Conservation (phyloP, 495 filamentous ascomycete species). For the Sporormia fimetaria region DNA sequence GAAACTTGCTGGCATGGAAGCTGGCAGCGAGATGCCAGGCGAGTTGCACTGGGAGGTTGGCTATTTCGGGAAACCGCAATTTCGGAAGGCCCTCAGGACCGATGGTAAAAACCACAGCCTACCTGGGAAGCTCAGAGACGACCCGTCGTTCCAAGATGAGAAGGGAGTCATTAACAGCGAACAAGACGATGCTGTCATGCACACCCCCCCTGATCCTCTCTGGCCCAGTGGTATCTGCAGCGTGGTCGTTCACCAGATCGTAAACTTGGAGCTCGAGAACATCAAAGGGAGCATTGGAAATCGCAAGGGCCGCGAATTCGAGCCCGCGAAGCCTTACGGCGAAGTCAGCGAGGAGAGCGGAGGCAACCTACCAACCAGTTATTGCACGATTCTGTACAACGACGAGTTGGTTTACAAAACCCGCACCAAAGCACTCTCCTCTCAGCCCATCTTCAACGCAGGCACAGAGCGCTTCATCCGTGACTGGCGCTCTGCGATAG, state of each 20-base stretch:
- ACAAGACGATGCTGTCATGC: slow-evolving; percentile 70
- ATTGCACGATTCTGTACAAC: slow-evolving; percentile 83
- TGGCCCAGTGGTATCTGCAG: slow-evolving; percentile 83
- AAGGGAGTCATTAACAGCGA: slow-evolving; percentile 66
- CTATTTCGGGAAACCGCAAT: slow-evolving; percentile 79
- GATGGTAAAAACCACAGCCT: slow-evolving; percentile 74
- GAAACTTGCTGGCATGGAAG: slow-evolving; percentile 65
- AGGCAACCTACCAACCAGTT: slow-evolving; percentile 68
- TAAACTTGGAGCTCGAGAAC: slow-evolving; percentile 80
- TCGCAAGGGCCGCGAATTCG: slow-evolving; percentile 70
- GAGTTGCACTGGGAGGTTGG: slow-evolving; percentile 93
- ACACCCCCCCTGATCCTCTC: slow-evolving; percentile 85
- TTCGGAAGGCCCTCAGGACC: slow-evolving; percentile 68
- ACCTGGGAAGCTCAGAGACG: slow-evolving; percentile 57
- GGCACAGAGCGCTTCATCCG: slow-evolving; percentile 91
- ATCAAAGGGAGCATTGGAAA: slow-evolving; percentile 60
- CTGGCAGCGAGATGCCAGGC: slow-evolving; percentile 81
- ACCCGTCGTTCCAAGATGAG: slow-evolving; percentile 74
- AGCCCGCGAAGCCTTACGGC: slow-evolving; percentile 78
- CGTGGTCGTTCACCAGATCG: slow-evolving; percentile 84
- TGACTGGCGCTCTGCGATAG: slow-evolving; percentile 79
- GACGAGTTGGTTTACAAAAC: slow-evolving; percentile 90
- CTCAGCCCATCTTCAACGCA: slow-evolving; percentile 91
- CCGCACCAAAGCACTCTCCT: slow-evolving; percentile 78
- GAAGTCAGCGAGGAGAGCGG: slow-evolving; percentile 72